Evolutionary conservation across 2,329 filamentous ascomycete species (phyloP), one percentile per base, ranked within the genome.

Genomic region (Botrytis pseudocinerea): DNA sequence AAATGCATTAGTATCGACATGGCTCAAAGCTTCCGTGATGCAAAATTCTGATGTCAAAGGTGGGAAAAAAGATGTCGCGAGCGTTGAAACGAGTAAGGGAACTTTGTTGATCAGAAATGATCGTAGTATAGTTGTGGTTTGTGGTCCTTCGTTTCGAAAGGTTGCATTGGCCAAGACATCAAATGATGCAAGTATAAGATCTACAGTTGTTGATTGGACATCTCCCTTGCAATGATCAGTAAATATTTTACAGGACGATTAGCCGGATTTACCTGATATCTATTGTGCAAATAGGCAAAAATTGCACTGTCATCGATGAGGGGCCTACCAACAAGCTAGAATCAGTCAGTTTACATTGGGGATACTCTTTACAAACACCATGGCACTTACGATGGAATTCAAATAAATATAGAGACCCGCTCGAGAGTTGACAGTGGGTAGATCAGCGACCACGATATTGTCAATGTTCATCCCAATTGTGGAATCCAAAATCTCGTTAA

Each of bases 151-250:
- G 63, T 85, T 88, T 54, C 92, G 89, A 77, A 96, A 93, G 75
- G 95, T 92, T 8, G 92, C 92, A 79, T 97, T 97, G 51, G 94
- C 93, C 25, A 99, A 85, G 8, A 97, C 88, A 78, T 98, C 95
- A 79, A 99, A 98, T 0, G 94, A 91, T 1, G 94, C 93, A 16
- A 95, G 88, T 60, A 98, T 92, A 2, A 98, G 85, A 78, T 98
- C 94, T 71, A 94, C 89, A 0, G 93, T 90, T 62, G 94, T 90
- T 20, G 89, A 87, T 81, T 95, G 92, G 60, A 92, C 87, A 78
- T 97, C 92, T 57, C 92, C 92, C 88, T 94, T 71, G 7, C 18
- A 16, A 2, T 25, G 70, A 85, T 63, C 85, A 70, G 74, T 40
- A 8, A 38, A 69, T 38, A 35, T 12, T n/a, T 46, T 60, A 16